Evolutionary conservation across 202 grass and related monocot species (phyloP), one percentile per base, ranked within the genome.

Genomic region (Setaria viridis): DNA sequence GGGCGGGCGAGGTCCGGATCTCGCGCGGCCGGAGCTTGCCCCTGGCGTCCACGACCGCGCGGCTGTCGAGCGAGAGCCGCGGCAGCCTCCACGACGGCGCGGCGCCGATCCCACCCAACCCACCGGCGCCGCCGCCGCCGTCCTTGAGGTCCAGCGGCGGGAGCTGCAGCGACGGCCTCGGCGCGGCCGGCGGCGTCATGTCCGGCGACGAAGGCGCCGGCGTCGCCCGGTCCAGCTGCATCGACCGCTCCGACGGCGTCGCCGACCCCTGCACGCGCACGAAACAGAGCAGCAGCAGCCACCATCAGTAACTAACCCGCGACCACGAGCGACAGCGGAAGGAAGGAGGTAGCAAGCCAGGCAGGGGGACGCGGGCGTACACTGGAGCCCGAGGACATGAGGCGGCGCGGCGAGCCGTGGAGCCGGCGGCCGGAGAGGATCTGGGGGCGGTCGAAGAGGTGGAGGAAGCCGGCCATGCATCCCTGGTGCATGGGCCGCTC

Each of bases 41-140:
- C 86, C 53, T 80, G 0, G 48, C 88, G 49, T 95, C 93, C 4
- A 89, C 86, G 10, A 95, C 90, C 2, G 90, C 90, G 53, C 92
- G 94, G 84, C 97, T 99, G 90, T 99, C 97, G 0, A 99, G 85
- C 33, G 97, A 99, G 7, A 99, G 88, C 17, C 97, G 84, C 7
- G 97, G 97, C 7, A 80, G 63, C 54, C 89, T 19, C 90, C 80
- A 96, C 82, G 70, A 47, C 86, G 83, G 85, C 56, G 72, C 54
- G 53, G 79, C 53, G 58, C 48, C 12, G 48, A 80, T 35, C 34
- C 76, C 25, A 25, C 25, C 25, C 25, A 25, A 25, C 25, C 25
- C 25, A 25, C 25, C 25, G 25, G 25, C n/a, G 33, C 21, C 47
- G 64, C 57, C 37, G 0, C 57, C 50, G 10, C 54, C 78, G 5